A percentile compares a stretch with the other conserved stretches of the same genome.
phyloP scores from a whole-genome alignment of 768 basidiomycete species.

The Filobasidium floriforme region DNA sequence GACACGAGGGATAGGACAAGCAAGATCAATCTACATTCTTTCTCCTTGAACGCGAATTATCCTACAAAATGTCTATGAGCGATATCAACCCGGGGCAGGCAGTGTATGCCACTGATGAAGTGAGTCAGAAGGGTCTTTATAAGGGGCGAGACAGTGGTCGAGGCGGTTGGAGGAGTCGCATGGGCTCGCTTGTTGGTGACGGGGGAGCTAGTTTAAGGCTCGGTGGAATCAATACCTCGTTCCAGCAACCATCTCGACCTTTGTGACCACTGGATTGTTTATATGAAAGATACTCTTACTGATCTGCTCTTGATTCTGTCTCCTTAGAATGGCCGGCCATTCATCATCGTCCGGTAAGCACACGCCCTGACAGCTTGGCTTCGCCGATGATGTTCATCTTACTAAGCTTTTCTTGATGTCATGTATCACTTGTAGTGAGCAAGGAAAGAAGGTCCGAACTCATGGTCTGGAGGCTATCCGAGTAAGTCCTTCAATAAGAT shows the following conservation, averaged over 20 bases:
- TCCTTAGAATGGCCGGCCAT: constrained; percentile 80
- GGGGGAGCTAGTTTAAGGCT: no score
- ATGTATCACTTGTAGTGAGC: constrained; percentile 53
- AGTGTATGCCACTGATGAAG: constrained; percentile 47
- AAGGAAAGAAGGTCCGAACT: constrained; percentile 78
- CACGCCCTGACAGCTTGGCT: neutral
- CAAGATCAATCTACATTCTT: neutral
- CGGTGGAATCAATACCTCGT: no score
- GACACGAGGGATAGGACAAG: no score
- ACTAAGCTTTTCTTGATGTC: neutral
- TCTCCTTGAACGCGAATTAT: neutral
- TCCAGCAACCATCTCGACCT: neutral
- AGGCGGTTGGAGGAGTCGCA: no score
- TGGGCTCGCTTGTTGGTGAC: no score
- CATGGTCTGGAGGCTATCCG: constrained; percentile 95
- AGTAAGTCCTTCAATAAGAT: constrained; percentile 48
- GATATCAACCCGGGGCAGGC: constrained; percentile 45
- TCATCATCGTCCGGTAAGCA: constrained; percentile 68
- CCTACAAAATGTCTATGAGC: constrained; percentile 18
- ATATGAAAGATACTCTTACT: neutral
- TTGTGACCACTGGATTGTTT: neutral
- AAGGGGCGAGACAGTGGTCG: no score
- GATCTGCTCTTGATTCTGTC: neutral
- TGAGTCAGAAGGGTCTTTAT: no score
- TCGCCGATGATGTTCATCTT: constrained; percentile 11